Base-by-base conservation (phyloP, 495 filamentous ascomycete species). In the Pyronema omphalodes region DNA sequence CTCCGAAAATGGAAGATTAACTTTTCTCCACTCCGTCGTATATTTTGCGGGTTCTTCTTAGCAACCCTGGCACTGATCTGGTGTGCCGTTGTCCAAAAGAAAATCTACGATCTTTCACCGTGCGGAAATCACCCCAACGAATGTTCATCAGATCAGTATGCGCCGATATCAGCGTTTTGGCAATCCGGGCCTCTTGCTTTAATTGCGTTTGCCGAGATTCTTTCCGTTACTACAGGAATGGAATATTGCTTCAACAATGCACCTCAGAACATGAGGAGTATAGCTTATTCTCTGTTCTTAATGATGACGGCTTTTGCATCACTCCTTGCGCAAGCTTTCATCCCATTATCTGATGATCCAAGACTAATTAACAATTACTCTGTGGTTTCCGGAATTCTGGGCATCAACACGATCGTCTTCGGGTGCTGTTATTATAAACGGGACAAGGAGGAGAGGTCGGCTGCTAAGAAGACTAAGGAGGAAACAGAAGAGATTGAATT, bases 221-320 rank as follows among this genome's bases (percentile, higher is more conserved):
- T 86, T 56, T 71, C 76, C 56, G 80, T 79, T 37, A 79, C 84
- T 3, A 84, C 82, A 0, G 80, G 78, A 0, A 78, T 82, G 59
- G 82, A 82, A 61, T 75, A 84, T 57, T 82, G 81, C 1, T 86
- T 81, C 69, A 79, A 80, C 7, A 77, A 82, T 18, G 76, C 82
- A 0, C 82, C 82, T 0, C 66, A 73, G 19, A 75, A 72, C 58
- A 86, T 86, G 82, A 75, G 79, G 53, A 76, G 75, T 44, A 71
- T 85, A 33, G 78, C 86, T 9, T 76, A 78, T 58, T 74, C 77
- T 15, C 63, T 86, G 47, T 83, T 77, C 64, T 67, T 84, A n/a
- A 71, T 81, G 58, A 77, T 71, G 62, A 76, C 69, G 9, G 76
- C 76, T 14, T 55, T 81, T 15, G 79, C 75, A 40, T 81, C 76